Evolutionary conservation across 1,284 basidiomycete genomes (phyloP), one percentile per base, ranked within the genome.

Genomic region (Ganoderma resinaceum): DNA sequence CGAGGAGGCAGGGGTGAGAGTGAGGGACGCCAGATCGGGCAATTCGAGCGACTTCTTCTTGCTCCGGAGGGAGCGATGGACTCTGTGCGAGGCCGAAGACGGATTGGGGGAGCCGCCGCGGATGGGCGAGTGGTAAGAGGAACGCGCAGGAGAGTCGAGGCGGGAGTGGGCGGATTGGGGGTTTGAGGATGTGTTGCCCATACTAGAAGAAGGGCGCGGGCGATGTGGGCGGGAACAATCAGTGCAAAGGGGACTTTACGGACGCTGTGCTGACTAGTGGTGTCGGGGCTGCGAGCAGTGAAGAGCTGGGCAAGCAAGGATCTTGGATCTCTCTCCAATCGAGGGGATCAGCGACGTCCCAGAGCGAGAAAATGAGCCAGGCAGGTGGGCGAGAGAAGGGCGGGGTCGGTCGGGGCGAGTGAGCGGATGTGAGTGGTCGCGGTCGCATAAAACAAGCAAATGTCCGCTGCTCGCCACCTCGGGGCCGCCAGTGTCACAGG

Each of bases 31-130:
- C 73, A 94, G 87, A 82, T 93, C 92, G 66, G 92, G 92, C 53
- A 94, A 84, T 77, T 94, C 91, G 46, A 94, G 85, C 0, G 89
- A 91, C 75, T 85, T 88, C 82, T 91, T 92, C 84, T 91, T 93
- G 29, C 82, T 82, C 62, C 89, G 83, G 67, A 91, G 81, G 58
- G 89, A 89, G 69, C 81, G 82, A 76, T 86, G 85, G 4, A 80
- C 79, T 66, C 78, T 73, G 67, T 71, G 74, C 61, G 75, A 66
- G 61, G 74, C 61, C 35, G 78, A 62, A 43, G 72, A 65, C 40
- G 76, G 76, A 43, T 72, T 73, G 42, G 76, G 76, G 69, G 74
- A 77, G 66, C 75, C 76, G 46, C 74, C 74, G 66, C 75, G 73
- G 68, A 69, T 60, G 62, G 75, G 74, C 35, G 76, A 77, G 57